Percentiles rank a stretch among this genome's conserved stretches.
These are phyloP conservation scores for Byssothecium circinans DNA, from an alignment of 2,329 filamentous ascomycete genomes.

Conservation along the genomic window DNA sequence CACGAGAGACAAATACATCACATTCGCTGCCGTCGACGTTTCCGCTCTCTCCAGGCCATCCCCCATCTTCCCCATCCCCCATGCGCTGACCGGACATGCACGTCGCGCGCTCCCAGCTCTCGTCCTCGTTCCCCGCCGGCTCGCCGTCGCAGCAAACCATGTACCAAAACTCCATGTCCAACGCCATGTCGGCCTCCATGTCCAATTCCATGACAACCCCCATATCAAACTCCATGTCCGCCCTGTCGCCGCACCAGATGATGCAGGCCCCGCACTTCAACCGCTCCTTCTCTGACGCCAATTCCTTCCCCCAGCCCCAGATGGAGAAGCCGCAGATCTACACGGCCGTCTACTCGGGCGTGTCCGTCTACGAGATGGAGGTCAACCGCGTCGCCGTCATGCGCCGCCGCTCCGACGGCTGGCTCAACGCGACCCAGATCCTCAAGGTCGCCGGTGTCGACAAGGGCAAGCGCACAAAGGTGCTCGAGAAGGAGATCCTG, in stretches of 20 bases:
- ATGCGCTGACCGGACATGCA: slow-evolving; percentile 32
- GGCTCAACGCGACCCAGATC: slow-evolving; percentile 98
- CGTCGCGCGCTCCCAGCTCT: slow-evolving; percentile 35
- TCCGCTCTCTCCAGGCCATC: no score
- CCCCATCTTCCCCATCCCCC: no score
- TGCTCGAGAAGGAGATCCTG: slow-evolving; percentile 95
- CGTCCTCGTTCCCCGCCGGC: slow-evolving; percentile 29
- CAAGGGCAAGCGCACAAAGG: slow-evolving; percentile 96
- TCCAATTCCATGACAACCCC: no score
- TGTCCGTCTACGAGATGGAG: slow-evolving; percentile 98
- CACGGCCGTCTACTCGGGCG: slow-evolving; percentile 85
- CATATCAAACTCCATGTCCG: background rate
- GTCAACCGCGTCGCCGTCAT: slow-evolving; percentile 92
- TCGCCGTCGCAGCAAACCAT: slow-evolving; percentile 33
- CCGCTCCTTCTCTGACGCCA: slow-evolving; percentile 44
- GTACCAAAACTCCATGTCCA: slow-evolving; percentile 21
- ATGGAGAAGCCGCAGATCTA: slow-evolving; percentile 55
- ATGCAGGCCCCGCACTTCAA: slow-evolving; percentile 41
- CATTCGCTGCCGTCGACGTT: no score
- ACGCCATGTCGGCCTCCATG: background rate
- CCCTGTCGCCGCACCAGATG: slow-evolving; percentile 28
- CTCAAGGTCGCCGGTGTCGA: slow-evolving; percentile 96
- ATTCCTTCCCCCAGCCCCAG: slow-evolving; percentile 38
- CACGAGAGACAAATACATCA: no score
- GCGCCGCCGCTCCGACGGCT: slow-evolving; percentile 91